Base-by-base conservation (phyloP, 1,284 basidiomycete genomes). In the Phenoliferia sp. region DNA sequence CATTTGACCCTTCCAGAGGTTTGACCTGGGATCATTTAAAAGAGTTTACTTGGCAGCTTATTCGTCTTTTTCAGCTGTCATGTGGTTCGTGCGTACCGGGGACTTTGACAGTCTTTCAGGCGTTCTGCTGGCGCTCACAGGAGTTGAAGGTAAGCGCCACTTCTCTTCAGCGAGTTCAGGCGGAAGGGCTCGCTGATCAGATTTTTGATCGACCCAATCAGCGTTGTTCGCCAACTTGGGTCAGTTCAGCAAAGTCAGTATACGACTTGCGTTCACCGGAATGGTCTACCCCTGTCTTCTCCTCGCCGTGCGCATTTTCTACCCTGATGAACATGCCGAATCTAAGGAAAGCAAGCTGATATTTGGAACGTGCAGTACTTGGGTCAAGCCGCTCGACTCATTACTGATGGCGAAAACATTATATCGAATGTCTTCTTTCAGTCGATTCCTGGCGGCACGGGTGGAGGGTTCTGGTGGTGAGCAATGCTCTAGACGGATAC, bases 1-100 rank as follows among this genome's bases (percentile, higher is more conserved):
- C 87, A 0, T 84, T 86, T 67, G 87, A 89, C 73, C 87, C 87
- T 0, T 87, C 85, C 12, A 81, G 86, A n/a, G n/a, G n/a, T n/a
- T n/a, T n/a, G n/a, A n/a, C n/a, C n/a, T n/a, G n/a, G n/a, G n/a
- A n/a, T n/a, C n/a, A n/a, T n/a, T n/a, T n/a, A n/a, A n/a, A n/a
- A n/a, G n/a, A n/a, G n/a, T n/a, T n/a, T n/a, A n/a, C n/a, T n/a
- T n/a, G n/a, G n/a, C n/a, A n/a, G n/a, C n/a, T n/a, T n/a, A n/a
- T n/a, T n/a, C n/a, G n/a, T n/a, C n/a, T n/a, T n/a, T n/a, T n/a
- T n/a, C n/a, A 9, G 86, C 86, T 0, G 77, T 88, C 22, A 78
- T 87, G 75, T 80, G 84, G 12, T 89, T 89, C 68, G 84, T 87
- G 0, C 82, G 87, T 10, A 88, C 86, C 2, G 80, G 79, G 61